Evolutionary conservation across 148 eudicot genomes (phyloP).

Genomic region (Cornus kousa): DNA sequence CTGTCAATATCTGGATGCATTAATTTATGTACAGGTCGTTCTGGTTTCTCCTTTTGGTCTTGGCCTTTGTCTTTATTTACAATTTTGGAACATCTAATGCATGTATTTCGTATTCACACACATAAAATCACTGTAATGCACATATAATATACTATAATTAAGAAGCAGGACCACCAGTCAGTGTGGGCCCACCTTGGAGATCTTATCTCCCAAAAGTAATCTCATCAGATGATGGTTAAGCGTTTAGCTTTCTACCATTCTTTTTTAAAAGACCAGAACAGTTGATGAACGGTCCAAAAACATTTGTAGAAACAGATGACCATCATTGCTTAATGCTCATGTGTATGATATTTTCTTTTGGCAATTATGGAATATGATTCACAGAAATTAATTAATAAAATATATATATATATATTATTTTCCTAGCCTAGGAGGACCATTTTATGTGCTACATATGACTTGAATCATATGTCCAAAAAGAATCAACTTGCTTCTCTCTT

Average conservation of each 20-base stretch:
- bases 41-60: not conserved
- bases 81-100: not conserved
- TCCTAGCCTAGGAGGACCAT: not conserved
- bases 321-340: constrained; percentile 22
- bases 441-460: constrained; percentile 7
- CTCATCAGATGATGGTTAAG: constrained; percentile 29
- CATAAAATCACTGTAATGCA: not conserved
- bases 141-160: not conserved
- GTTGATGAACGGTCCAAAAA: constrained; percentile 29
- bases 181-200: constrained; percentile 21
- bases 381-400: not conserved
- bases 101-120: not conserved
- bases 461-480: not conserved
- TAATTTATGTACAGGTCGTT: not conserved
- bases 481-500: constrained; percentile 24
- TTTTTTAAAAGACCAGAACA: constrained; percentile 23
- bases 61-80: not conserved
- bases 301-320: constrained; percentile 9
- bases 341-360: constrained; percentile 10
- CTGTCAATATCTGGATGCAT: not conserved
- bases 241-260: constrained; percentile 23
- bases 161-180: not conserved
- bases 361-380: not conserved
- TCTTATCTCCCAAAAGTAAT: constrained; percentile 15
- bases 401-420: not conserved